Percentiles rank a stretch among this genome's conserved stretches.
Evolutionary conservation across 805 yeast genomes (phyloP).

Genomic region (Metschnikowia henanensis): DNA sequence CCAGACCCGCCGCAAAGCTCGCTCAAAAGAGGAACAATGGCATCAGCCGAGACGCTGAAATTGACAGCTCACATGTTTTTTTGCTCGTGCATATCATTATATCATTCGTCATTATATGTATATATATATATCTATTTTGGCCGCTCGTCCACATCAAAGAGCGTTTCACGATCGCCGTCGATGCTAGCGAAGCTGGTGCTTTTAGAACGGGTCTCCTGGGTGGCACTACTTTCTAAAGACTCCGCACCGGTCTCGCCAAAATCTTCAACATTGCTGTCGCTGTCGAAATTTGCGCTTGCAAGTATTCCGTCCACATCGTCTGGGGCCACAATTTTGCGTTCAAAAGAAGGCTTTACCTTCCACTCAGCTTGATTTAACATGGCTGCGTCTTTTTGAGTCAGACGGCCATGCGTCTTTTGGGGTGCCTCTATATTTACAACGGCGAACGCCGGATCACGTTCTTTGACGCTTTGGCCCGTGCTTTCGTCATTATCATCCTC

Average conservation of each 20-base stretch:
- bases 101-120: background rate
- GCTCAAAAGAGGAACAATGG: too few relatives aligned
- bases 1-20: too few relatives aligned
- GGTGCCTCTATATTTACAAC: background rate
- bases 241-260: background rate
- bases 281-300: too few relatives aligned
- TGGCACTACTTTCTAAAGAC: background rate
- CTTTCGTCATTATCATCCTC: slow-evolving; percentile 12
- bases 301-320: too few relatives aligned
- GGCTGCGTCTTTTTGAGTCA: background rate
- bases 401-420: background rate
- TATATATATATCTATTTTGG: too few relatives aligned
- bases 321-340: too few relatives aligned
- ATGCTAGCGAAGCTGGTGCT: background rate
- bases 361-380: too few relatives aligned
- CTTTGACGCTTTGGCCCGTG: background rate
- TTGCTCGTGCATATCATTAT: background rate
- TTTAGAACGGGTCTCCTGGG: background rate
- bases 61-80: background rate
- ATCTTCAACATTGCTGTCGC: too few relatives aligned
- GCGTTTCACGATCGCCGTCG: background rate
- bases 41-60: too few relatives aligned
- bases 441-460: background rate
- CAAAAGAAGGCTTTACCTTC: too few relatives aligned
- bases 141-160: background rate